Evolutionary conservation across 2,329 filamentous ascomycete genomes (phyloP), one percentile per base, ranked within the genome.

Genomic region (Cryphonectria parasitica): DNA sequence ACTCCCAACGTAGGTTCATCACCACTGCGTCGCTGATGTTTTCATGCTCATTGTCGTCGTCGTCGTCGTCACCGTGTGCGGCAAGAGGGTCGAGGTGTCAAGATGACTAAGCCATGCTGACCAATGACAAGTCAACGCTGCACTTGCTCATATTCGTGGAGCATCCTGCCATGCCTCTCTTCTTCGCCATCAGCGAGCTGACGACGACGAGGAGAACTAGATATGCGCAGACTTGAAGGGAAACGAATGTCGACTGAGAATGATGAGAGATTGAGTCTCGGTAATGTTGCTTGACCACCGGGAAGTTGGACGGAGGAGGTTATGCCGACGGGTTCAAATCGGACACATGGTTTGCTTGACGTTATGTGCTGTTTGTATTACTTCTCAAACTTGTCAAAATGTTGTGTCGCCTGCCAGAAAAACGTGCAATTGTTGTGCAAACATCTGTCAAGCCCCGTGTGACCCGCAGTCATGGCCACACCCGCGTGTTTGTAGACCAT

Each of bases 91-190:
- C 19, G 19, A n/a, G n/a, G n/a, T 39, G 39, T 56, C 64, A 58
- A 54, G 31, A 66, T 71, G 69, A 72, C 71, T 71, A 71, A 71
- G 71, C 69, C 45, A 56, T 67, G 31, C 71, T 72, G 69, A 72
- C 69, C 64, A 58, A 69, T 68, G 49, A 62, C 11, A 71, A 72
- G 71, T 72, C 69, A 66, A 67, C 39, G 66, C 71, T 67, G 71
- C 71, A 28, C 25, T 69, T 45, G 66, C 69, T 43, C 71, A 71
- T 62, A 72, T 72, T 3, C 65, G 71, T 34, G 68, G 65, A n/a
- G 17, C 65, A 17, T 49, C 65, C 63, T 65, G 43, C 43, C 54
- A 52, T 22, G 31, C 54, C n/a, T 28, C 65, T 43, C 31, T 49
- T 34, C 10, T 17, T n/a, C 34, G 28, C 36, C 34, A 31, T 19